Evolutionary conservation across 140 eudicot species (phyloP).

Genomic region (Ambrosia hybrid): DNA sequence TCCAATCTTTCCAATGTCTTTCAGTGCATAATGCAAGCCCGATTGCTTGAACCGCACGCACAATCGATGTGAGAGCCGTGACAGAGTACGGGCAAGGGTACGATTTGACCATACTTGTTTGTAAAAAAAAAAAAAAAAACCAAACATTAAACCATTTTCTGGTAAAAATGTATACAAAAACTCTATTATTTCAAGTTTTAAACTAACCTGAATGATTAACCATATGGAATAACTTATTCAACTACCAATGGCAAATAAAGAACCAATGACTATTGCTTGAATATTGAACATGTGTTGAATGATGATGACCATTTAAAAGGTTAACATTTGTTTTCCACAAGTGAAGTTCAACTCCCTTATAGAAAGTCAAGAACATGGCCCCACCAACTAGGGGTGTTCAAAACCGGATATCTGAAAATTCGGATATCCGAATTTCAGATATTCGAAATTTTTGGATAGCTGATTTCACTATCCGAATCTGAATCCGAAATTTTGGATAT

Average conservation of each 20-base stretch:
- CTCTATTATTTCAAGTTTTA: neutral
- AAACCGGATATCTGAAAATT: too few relatives aligned
- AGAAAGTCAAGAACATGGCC: slow-evolving; percentile 68
- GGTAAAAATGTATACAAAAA: neutral
- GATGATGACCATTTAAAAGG: slow-evolving; percentile 35
- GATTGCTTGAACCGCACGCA: slow-evolving; percentile 44
- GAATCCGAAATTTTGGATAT: too few relatives aligned
- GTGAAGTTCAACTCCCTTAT: slow-evolving; percentile 50
- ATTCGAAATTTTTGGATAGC: too few relatives aligned
- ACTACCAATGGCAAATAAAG: slow-evolving; percentile 33
- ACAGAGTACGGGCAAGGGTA: slow-evolving; percentile 64
- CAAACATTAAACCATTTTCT: neutral
- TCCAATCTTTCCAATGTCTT: slow-evolving; percentile 68
- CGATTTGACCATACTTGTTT: slow-evolving; percentile 43
- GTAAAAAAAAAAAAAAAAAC: slow-evolving; percentile 14
- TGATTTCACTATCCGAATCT: too few relatives aligned
- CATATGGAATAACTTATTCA: slow-evolving; percentile 35
- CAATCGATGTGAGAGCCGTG: slow-evolving; percentile 42
- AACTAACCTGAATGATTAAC: slow-evolving; percentile 41
- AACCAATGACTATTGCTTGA: slow-evolving; percentile 31
- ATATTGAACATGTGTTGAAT: slow-evolving; percentile 14
- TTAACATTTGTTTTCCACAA: slow-evolving; percentile 42
- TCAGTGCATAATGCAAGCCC: slow-evolving; percentile 45
- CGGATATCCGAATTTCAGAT: too few relatives aligned
- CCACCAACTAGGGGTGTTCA: slow-evolving; percentile 28